Base-by-base conservation (phyloP, 306 rosid genomes). In the Dalbergia cultrata region DNA sequence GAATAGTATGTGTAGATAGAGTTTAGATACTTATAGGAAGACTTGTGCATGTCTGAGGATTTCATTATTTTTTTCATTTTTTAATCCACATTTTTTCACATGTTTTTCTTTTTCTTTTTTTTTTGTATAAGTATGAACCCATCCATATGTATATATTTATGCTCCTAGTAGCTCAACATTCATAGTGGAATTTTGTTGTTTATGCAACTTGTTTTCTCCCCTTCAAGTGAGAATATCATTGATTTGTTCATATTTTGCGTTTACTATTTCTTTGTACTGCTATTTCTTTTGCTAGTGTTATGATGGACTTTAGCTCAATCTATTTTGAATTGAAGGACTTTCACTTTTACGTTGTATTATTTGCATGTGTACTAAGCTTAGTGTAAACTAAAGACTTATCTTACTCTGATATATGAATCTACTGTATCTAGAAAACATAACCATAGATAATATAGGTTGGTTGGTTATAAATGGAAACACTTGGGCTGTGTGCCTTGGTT, bases 1-100 rank as follows among this genome's bases (percentile, higher is more conserved):
- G n/a, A n/a, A 63, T 77, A 47, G 87, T 80, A 53, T 16, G 2
- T 84, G 83, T 87, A 84, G 87, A 81, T 84, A 87, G 87, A 83
- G 79, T 50, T 63, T 81, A 34, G 62, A 14, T 14, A 52, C 14
- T 52, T 52, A 7, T 71, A 63, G 73, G n/a, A 66, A 49, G 83
- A 73, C 72, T 64, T 72, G 59, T 22, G 33, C 35, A 63, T 72
- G 66, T 49, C 52, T 68, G 53, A 58, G 82, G 67, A 34, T 80
- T 71, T 26, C 77, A 19, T 62, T 63, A 18, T 80, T 80, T 13
- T 45, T 61, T 34, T 62, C 17, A 62, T 37, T 44, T 66, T 35
- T 50, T 41, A 21, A n/a, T 72, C 67, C 59, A 50, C 62, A 59
- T 37, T 19, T 21, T 16, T 58, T 41, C 37, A 21, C 16, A 26